phyloP scores from a whole-genome alignment of 805 yeast species.

The Hanseniaspora guilliermondii region DNA sequence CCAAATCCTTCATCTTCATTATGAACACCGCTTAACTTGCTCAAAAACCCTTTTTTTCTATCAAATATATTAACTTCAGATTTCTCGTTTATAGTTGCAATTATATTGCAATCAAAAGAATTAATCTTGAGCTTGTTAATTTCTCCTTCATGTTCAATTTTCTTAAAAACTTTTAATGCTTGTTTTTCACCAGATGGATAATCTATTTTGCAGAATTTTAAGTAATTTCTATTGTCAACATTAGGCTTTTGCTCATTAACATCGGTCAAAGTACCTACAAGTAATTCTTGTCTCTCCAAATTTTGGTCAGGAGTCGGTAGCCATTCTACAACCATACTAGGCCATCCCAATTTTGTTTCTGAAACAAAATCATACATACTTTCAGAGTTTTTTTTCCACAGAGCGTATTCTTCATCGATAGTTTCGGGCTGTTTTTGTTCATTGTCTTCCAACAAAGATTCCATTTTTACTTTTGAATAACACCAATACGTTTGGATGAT shows the following conservation, averaged over 20 bases:
- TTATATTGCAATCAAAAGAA: slow-evolving; percentile 44
- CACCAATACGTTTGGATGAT: too few relatives aligned
- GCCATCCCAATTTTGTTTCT: slow-evolving; percentile 73
- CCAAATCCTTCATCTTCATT: slow-evolving; percentile 67
- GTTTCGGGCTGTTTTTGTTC: slow-evolving; percentile 25
- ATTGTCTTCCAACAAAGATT: slow-evolving; percentile 14
- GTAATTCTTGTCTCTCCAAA: slow-evolving; percentile 36
- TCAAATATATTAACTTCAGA: slow-evolving; percentile 52
- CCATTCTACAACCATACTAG: slow-evolving; percentile 71
- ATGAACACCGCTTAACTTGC: slow-evolving; percentile 30
- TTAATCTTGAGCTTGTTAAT: slow-evolving; percentile 60
- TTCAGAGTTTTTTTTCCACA: slow-evolving; percentile 73
- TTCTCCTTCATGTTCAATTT: slow-evolving; percentile 50
- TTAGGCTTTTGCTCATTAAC: slow-evolving; percentile 38
- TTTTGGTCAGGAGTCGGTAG: slow-evolving; percentile 33
- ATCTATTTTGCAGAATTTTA: slow-evolving; percentile 53
- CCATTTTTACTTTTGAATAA: not conserved
- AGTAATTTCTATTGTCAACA: slow-evolving; percentile 51
- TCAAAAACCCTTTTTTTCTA: slow-evolving; percentile 21
- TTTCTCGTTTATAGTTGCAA: slow-evolving; percentile 56
- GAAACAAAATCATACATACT: slow-evolving; percentile 73
- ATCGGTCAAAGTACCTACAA: slow-evolving; percentile 45
- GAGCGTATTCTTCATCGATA: slow-evolving; percentile 47
- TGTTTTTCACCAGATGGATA: slow-evolving; percentile 40
- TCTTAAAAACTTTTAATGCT: slow-evolving; percentile 47